A percentile compares a stretch with the other conserved stretches of the same genome.
Conservation (phyloP, 1,139 yeast species). For the Pichia sp. region DNA sequence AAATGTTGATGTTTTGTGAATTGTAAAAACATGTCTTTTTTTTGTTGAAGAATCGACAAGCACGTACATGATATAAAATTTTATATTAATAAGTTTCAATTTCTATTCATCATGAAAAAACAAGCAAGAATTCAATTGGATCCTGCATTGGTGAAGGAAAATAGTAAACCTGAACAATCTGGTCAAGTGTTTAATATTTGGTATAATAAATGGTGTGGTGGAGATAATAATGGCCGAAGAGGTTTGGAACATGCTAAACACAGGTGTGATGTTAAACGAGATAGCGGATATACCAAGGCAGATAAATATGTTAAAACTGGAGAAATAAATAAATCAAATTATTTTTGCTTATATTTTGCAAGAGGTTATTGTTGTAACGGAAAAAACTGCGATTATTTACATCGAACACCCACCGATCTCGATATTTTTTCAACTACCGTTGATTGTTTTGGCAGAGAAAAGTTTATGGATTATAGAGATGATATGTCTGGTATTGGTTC, state of each 20-base stretch:
- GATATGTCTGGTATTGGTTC: slow-evolving; percentile 96
- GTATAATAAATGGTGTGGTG: slow-evolving; percentile 86
- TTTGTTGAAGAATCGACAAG: neutral
- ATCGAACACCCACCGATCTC: slow-evolving; percentile 58
- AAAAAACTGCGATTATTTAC: slow-evolving; percentile 65
- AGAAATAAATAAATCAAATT: slow-evolving; percentile 32
- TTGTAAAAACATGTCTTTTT: neutral
- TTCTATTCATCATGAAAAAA: neutral
- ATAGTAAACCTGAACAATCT: slow-evolving; percentile 69
- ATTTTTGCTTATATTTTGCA: slow-evolving; percentile 78
- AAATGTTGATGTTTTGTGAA: neutral
- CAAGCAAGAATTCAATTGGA: slow-evolving; percentile 70
- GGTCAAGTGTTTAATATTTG: slow-evolving; percentile 80
- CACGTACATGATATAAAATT: too few relatives aligned
- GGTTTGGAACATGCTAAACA: slow-evolving; percentile 34
- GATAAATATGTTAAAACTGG: slow-evolving; percentile 33
- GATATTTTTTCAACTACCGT: slow-evolving; percentile 46
- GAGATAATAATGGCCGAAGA: slow-evolving; percentile 40
- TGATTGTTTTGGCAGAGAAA: slow-evolving; percentile 93
- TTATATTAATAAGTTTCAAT: too few relatives aligned
- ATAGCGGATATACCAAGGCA: slow-evolving; percentile 74
- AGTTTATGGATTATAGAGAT: slow-evolving; percentile 73
- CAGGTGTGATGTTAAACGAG: slow-evolving; percentile 54
- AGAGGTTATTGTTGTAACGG: slow-evolving; percentile 85
- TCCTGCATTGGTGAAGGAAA: slow-evolving; percentile 53